Evolutionary conservation across 1,284 basidiomycete genomes (phyloP).

Genomic region (Lentinus polychrous): DNA sequence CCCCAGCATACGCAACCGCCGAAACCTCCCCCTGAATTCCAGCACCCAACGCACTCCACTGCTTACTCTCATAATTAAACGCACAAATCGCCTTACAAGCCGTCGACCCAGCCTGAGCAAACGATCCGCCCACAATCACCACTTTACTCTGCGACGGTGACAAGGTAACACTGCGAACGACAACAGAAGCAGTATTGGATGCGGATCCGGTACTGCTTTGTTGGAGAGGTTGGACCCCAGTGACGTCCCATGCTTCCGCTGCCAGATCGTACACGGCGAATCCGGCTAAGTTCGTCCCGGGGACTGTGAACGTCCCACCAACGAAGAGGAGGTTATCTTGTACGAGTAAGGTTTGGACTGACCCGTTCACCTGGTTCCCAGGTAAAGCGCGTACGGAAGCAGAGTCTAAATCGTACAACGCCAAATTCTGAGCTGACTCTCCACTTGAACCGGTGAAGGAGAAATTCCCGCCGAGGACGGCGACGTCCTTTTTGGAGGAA

Average conservation of each 20-base stretch:
- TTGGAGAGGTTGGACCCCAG: constrained; percentile 53
- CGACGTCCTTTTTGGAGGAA: constrained; percentile 56
- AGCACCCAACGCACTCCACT: constrained; percentile 79
- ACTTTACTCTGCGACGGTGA: constrained; percentile 56
- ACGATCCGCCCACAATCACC: constrained; percentile 83
- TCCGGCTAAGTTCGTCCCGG: constrained; percentile 48
- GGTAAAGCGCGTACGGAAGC: constrained; percentile 49
- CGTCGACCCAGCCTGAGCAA: constrained; percentile 72
- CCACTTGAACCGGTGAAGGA: constrained; percentile 44
- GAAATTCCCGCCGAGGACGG: constrained; percentile 89
- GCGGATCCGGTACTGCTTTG: constrained; percentile 28
- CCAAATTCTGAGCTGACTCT: constrained; percentile 51
- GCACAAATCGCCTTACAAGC: constrained; percentile 78
- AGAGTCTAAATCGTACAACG: constrained; percentile 61
- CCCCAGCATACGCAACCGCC: constrained; percentile 75
- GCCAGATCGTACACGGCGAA: constrained; percentile 75
- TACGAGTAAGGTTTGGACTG: constrained; percentile 70
- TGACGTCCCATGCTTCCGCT: constrained; percentile 50
- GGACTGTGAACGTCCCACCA: constrained; percentile 72
- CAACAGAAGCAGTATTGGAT: constrained; percentile 51
- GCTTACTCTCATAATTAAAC: constrained; percentile 58
- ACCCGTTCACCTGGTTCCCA: constrained; percentile 59
- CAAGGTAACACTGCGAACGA: constrained; percentile 70
- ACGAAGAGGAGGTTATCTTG: constrained; percentile 61
- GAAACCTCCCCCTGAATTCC: constrained; percentile 82